phyloP scores from a whole-genome alignment of 768 basidiomycete species.

The Fistulinella prunicolor region DNA sequence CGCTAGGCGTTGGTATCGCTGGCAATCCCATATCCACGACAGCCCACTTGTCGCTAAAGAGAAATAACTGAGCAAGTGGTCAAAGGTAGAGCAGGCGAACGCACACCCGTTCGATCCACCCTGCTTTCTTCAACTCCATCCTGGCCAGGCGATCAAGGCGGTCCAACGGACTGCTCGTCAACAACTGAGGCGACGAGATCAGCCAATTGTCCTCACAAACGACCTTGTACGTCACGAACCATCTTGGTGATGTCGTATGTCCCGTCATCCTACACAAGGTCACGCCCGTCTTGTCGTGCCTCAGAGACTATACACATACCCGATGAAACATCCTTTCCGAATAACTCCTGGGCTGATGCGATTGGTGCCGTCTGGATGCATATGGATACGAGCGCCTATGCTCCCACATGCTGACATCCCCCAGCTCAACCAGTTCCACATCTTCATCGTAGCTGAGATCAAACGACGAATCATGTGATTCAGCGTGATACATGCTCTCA shows the following conservation, averaged over 20 bases:
- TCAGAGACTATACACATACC: slow-evolving; percentile 10
- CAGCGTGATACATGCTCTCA: slow-evolving; percentile 9
- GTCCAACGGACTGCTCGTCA: slow-evolving; percentile 26
- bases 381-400: slow-evolving; percentile 17
- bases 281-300: background rate
- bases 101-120: slow-evolving; percentile 31
- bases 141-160: slow-evolving; percentile 29
- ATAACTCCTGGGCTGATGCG: slow-evolving; percentile 1
- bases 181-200: slow-evolving; percentile 14
- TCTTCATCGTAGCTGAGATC: slow-evolving; percentile 20
- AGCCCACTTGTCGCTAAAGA: slow-evolving; percentile 27
- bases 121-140: slow-evolving; percentile 29
- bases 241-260: slow-evolving; percentile 24
- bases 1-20: background rate
- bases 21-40: slow-evolving; percentile 26
- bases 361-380: background rate
- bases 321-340: slow-evolving; percentile 4
- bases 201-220: slow-evolving; percentile 2
- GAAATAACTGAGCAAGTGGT: background rate
- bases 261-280: slow-evolving; percentile 16
- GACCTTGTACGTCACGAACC: slow-evolving; percentile 19
- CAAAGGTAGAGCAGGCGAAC: no score
- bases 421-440: slow-evolving; percentile 13
- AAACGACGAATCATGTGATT: slow-evolving; percentile 9
- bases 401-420: slow-evolving; percentile 13